Conservation (phyloP, 2,329 filamentous ascomycete species). For the Ceratocystis lukuohia region DNA sequence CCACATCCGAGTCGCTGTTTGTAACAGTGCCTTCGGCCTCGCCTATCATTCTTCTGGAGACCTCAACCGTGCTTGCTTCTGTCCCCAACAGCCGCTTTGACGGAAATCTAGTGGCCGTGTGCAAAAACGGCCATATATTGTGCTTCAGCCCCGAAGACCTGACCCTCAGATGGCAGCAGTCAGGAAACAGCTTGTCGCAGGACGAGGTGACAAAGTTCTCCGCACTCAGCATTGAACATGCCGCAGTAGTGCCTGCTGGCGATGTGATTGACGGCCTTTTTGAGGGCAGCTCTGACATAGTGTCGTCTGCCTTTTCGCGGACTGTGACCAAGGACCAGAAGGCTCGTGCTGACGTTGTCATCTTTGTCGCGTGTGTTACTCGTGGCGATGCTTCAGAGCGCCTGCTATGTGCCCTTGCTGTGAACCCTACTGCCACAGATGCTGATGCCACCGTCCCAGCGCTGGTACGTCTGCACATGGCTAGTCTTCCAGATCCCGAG, state of each 20-base stretch:
- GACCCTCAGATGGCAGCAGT: slow-evolving; percentile 35
- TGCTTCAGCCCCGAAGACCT: slow-evolving; percentile 46
- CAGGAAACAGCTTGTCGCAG: slow-evolving; percentile 31
- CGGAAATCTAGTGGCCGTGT: slow-evolving; percentile 39
- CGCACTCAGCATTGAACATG: slow-evolving; percentile 37
- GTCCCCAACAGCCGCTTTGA: slow-evolving; percentile 12
- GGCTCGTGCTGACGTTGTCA: slow-evolving; percentile 38
- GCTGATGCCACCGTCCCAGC: slow-evolving; percentile 20
- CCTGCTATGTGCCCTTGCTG: slow-evolving; percentile 28
- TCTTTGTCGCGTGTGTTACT: slow-evolving; percentile 27
- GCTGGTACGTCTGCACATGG: slow-evolving; percentile 30
- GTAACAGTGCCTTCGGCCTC: slow-evolving; percentile 31
- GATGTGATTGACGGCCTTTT: slow-evolving; percentile 44
- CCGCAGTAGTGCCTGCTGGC: slow-evolving; percentile 32
- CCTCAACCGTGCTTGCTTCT: slow-evolving; percentile 15
- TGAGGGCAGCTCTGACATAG: slow-evolving; percentile 37
- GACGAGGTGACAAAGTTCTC: slow-evolving; percentile 27
- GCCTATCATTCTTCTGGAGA: slow-evolving; percentile 23
- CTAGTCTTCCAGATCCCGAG: slow-evolving; percentile 26
- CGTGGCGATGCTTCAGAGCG: slow-evolving; percentile 22
- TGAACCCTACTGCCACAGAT: slow-evolving; percentile 19
- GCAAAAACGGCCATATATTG: slow-evolving; percentile 46
- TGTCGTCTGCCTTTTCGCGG: slow-evolving; percentile 18
- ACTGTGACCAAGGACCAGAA: slow-evolving; percentile 7
- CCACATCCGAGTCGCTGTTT: slow-evolving; percentile 37